Evolutionary conservation across 768 basidiomycete genomes (phyloP).

Genomic region (Phanerochaete sordida): DNA sequence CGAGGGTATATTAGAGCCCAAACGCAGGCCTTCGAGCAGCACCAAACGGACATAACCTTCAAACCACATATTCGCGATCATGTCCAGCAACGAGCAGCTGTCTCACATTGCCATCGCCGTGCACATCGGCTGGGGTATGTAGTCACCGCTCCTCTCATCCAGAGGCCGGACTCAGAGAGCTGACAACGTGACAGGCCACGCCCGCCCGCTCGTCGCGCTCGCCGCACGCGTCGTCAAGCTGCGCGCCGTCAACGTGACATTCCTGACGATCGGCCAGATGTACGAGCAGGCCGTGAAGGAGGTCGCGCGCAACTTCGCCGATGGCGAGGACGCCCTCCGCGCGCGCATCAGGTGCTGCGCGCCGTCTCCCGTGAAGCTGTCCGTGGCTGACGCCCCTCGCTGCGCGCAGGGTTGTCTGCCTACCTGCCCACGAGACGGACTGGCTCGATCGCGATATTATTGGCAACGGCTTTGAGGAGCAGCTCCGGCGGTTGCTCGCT

Average conservation of each 20-base stretch:
- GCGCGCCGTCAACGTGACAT: neutral
- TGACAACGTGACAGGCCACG: too few relatives aligned
- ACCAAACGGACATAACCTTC: too few relatives aligned
- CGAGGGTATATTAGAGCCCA: too few relatives aligned
- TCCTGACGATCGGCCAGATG: neutral
- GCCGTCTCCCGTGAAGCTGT: too few relatives aligned
- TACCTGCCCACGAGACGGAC: neutral
- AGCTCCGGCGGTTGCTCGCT: neutral
- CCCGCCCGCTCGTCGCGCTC: too few relatives aligned
- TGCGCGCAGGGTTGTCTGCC: neutral
- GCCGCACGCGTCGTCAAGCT: neutral
- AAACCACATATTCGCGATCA: too few relatives aligned
- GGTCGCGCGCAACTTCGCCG: neutral
- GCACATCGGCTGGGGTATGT: too few relatives aligned
- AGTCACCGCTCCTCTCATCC: too few relatives aligned
- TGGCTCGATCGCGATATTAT: neutral
- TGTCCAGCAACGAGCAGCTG: too few relatives aligned
- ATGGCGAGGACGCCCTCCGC: neutral
- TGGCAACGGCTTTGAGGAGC: neutral
- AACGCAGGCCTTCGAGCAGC: too few relatives aligned
- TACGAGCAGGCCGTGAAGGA: neutral
- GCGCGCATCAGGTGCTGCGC: neutral
- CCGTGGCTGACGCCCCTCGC: neutral
- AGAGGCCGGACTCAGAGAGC: too few relatives aligned
- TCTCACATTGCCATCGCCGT: too few relatives aligned